Percentiles rank a stretch among this genome's conserved stretches.
These are phyloP conservation scores for Nakazawaea holstii DNA, from an alignment of 805 yeast species.

Conservation along the genomic window DNA sequence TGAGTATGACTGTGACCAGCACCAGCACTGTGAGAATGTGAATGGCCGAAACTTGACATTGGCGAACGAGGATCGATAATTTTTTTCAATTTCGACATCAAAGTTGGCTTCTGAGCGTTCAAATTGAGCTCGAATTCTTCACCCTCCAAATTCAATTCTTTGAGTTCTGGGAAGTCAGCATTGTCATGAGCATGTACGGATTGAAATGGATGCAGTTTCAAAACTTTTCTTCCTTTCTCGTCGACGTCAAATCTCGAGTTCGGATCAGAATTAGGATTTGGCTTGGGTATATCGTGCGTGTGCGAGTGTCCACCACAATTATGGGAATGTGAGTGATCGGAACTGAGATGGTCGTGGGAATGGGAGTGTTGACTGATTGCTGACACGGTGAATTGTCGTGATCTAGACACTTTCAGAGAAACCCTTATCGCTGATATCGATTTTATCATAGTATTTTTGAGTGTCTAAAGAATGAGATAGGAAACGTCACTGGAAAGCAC, in stretches of 20 bases:
- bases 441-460: neutral
- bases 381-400: neutral
- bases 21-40: conserved; percentile 14
- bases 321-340: conserved; percentile 27
- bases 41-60: conserved; percentile 15
- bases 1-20: conserved; percentile 37
- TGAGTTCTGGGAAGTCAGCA: conserved; percentile 20
- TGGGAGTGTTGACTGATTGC: conserved; percentile 10
- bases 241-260: conserved; percentile 8
- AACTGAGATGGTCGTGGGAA: conserved; percentile 15
- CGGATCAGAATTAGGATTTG: conserved; percentile 11
- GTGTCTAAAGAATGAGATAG: neutral
- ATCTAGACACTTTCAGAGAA: neutral
- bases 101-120: conserved; percentile 18
- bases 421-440: neutral
- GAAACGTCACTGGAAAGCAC: too few species aligned
- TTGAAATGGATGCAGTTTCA: conserved; percentile 11
- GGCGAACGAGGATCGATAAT: conserved; percentile 29
- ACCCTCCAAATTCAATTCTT: conserved; percentile 21
- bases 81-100: conserved; percentile 22
- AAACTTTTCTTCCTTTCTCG: conserved; percentile 7
- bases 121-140: conserved; percentile 21
- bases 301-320: conserved; percentile 12
- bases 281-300: conserved; percentile 2
- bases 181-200: conserved; percentile 12